Percentiles rank a stretch among this genome's conserved stretches.
phyloP scores from a whole-genome alignment of 371 early-diverging fungal genomes.

The Saksenaea vasiformis region DNA sequence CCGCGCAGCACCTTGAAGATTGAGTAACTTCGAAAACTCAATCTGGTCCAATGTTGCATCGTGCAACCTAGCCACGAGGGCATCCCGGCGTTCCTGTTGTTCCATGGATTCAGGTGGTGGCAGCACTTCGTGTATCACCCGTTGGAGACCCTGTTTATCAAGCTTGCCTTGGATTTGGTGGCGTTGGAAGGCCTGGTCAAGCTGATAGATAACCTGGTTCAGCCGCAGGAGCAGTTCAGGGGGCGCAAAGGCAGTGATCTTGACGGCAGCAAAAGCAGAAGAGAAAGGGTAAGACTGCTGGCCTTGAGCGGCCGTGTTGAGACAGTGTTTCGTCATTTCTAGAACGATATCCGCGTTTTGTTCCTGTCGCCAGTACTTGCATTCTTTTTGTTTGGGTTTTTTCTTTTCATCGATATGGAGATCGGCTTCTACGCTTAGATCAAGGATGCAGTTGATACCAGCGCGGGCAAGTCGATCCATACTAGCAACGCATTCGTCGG shows the following conservation, averaged over 20 bases:
- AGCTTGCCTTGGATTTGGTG: conserved; percentile 51
- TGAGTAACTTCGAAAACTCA: conserved; percentile 59
- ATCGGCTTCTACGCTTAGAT: conserved; percentile 90
- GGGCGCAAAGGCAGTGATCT: conserved; percentile 82
- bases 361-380: conserved; percentile 32
- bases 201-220: conserved; percentile 45
- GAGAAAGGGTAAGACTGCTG: conserved; percentile 42
- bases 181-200: conserved; percentile 44
- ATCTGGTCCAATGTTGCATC: conserved; percentile 62
- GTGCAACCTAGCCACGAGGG: conserved; percentile 38
- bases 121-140: conserved; percentile 33
- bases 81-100: conserved; percentile 44
- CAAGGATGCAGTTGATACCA: conserved; percentile 87
- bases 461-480: conserved; percentile 71
- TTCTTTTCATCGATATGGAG: conserved; percentile 51
- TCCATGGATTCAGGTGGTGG: conserved; percentile 33
- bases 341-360: conserved; percentile 67
- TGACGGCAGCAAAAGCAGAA: conserved; percentile 78
- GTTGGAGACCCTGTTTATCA: conserved; percentile 29
- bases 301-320: conserved; percentile 66
- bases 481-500: conserved; percentile 81
- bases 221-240: conserved; percentile 71
- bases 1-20: conserved; percentile 51
- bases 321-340: conserved; percentile 62
- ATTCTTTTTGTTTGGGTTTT: conserved; percentile 33